These are phyloP conservation scores for Ophiocordyceps robertsii DNA, from an alignment of 2,329 filamentous ascomycete genomes.

Conservation along the genomic window DNA sequence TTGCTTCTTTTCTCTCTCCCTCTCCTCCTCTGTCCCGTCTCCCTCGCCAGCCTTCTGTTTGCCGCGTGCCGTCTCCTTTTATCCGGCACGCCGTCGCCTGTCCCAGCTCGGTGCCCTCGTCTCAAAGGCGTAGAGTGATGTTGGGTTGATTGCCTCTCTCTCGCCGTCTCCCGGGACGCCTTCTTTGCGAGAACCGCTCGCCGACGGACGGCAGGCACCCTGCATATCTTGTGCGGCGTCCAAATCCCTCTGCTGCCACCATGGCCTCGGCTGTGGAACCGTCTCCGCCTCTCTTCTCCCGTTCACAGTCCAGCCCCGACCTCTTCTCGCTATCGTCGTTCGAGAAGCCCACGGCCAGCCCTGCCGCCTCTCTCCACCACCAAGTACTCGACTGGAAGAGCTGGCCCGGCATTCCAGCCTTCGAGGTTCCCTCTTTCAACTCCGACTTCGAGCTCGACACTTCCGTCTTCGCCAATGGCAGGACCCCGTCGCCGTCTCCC, in stretches of 20 bases:
- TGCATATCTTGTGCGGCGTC: slow-evolving; percentile 1
- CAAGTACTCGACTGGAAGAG: slow-evolving; percentile 1
- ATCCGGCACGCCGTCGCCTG: not conserved
- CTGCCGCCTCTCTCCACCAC: not conserved
- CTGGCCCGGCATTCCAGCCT: slow-evolving; percentile 20
- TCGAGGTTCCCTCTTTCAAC: slow-evolving; percentile 41
- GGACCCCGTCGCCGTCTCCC: not conserved
- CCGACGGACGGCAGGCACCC: slow-evolving; percentile 2
- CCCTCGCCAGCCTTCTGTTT: not conserved
- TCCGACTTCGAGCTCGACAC: slow-evolving; percentile 34
- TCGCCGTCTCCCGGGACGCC: slow-evolving; percentile 9
- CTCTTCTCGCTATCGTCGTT: slow-evolving; percentile 11
- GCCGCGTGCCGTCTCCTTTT: not conserved
- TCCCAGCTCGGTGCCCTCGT: not conserved
- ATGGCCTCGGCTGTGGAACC: slow-evolving; percentile 24
- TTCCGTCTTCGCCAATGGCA: slow-evolving; percentile 23
- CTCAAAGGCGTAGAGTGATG: slow-evolving; percentile 12
- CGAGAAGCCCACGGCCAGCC: not conserved
- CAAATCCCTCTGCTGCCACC: slow-evolving; percentile 21
- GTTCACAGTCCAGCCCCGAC: slow-evolving; percentile 21
- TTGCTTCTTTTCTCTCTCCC: not conserved
- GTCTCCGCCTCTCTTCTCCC: slow-evolving; percentile 14
- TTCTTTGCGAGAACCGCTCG: slow-evolving; percentile 1
- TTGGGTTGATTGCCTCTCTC: slow-evolving; percentile 8
- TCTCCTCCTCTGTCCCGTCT: not conserved